Evolutionary conservation across 2,329 filamentous ascomycete genomes (phyloP).

Genomic region (Dichotomopilus funicola): DNA sequence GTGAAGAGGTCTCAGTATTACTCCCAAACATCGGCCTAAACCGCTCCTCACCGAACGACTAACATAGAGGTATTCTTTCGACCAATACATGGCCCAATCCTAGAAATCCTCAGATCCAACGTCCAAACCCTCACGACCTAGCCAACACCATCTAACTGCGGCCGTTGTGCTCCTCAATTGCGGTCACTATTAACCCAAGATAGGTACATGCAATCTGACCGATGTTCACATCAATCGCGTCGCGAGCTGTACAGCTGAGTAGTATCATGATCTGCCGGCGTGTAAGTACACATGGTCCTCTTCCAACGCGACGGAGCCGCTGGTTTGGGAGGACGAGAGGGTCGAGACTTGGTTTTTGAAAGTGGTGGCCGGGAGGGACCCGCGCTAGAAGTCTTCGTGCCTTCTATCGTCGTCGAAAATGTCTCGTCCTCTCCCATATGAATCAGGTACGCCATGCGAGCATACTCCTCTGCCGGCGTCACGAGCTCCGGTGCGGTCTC

Average conservation of each 20-base stretch:
- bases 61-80: too few species aligned
- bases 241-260: not conserved
- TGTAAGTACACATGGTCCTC: not conserved
- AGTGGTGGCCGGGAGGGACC: not conserved
- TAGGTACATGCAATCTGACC: not conserved
- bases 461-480: conserved; percentile 3
- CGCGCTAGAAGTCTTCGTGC: not conserved
- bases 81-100: too few species aligned
- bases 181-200: not conserved
- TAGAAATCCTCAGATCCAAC: too few species aligned
- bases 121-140: too few species aligned
- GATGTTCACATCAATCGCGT: not conserved
- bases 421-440: conserved; percentile 14
- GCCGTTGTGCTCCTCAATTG: too few species aligned
- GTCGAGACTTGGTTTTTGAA: not conserved
- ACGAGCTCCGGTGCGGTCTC: conserved; percentile 3
- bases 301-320: not conserved
- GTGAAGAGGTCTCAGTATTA: too few species aligned
- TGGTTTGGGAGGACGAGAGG: not conserved
- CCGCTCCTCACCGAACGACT: too few species aligned
- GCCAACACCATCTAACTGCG: too few species aligned
- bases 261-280: not conserved
- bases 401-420: not conserved
- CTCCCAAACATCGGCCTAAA: too few species aligned
- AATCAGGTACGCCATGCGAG: conserved; percentile 7